Evolutionary conservation across 106 monocot species (phyloP), one percentile per base, ranked within the genome.

Genomic region (Iris macrosiphon): DNA sequence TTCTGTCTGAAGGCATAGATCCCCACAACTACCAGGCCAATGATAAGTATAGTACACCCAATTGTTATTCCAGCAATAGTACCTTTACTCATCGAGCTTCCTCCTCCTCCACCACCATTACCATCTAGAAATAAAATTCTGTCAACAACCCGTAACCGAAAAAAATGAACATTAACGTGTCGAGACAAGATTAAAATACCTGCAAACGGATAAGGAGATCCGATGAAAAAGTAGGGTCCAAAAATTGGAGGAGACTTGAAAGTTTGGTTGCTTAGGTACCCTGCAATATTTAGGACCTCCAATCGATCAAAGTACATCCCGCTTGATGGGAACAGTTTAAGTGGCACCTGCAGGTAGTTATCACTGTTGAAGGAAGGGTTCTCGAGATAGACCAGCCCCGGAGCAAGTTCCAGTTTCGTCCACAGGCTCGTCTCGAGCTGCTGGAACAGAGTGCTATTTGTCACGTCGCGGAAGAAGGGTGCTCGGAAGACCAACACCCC

Each of bases 151-250:
- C n/a, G n/a, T n/a, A n/a, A n/a, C n/a, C n/a, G n/a, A n/a, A n/a
- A n/a, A n/a, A n/a, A n/a, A n/a, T n/a, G n/a, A n/a, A n/a, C n/a
- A n/a, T n/a, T n/a, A n/a, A n/a, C n/a, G n/a, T n/a, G n/a, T n/a
- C n/a, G n/a, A n/a, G n/a, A n/a, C n/a, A n/a, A n/a, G 15, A 20
- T 17, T 37, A 23, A 7, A 22, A 32, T 59, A 75, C 88, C 75
- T 70, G 33, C 16, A 57, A 72, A 77, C 3, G 75, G 47, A 40
- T 82, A 92, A 22, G 67, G 49, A 32, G 21, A 42, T 44, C 66
- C 83, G 10, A 56, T 48, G 74, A 83, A 93, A 40, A 45, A 62
- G 48, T 80, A 93, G 6, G 87, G 83, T 46, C 92, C 92, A 60
- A 93, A 87, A 0, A 31, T 32, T 1, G 6, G 0, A 15, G 92